Evolutionary conservation across 176 grass and related monocot species (phyloP).

Genomic region (Triticum aestivum): DNA sequence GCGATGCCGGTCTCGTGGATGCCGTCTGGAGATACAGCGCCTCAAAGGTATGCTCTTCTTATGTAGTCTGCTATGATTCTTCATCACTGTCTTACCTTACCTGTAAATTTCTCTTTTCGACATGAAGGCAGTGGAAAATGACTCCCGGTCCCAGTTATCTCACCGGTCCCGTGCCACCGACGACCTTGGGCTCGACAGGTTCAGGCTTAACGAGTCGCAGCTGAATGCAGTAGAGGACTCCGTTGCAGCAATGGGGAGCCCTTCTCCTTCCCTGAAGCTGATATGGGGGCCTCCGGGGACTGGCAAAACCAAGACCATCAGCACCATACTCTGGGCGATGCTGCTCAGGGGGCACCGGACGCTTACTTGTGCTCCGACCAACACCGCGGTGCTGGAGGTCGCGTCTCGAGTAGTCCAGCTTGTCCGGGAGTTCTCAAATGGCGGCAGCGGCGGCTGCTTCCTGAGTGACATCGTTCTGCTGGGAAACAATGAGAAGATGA

Average conservation of each 20-base stretch:
- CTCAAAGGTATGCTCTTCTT: not conserved
- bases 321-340: not conserved
- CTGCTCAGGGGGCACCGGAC: not conserved
- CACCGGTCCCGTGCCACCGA: not conserved
- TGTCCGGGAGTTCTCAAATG: not conserved
- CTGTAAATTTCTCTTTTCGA: not conserved
- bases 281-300: not conserved
- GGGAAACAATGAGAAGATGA: conserved; percentile 1
- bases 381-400: not conserved
- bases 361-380: not conserved
- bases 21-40: not conserved
- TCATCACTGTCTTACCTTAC: not conserved
- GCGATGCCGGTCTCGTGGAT: not conserved
- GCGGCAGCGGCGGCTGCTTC: not conserved
- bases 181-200: not conserved
- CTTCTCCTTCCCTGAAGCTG: not conserved
- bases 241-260: not conserved
- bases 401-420: not conserved
- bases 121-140: not conserved
- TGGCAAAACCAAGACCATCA: not conserved
- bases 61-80: not conserved
- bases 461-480: not conserved
- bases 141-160: not conserved
- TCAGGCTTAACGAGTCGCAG: not conserved
- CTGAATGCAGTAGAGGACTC: not conserved